These are phyloP conservation scores for Myotisia sp. DNA, from an alignment of 2,329 filamentous ascomycete genomes.

Conservation along the genomic window DNA sequence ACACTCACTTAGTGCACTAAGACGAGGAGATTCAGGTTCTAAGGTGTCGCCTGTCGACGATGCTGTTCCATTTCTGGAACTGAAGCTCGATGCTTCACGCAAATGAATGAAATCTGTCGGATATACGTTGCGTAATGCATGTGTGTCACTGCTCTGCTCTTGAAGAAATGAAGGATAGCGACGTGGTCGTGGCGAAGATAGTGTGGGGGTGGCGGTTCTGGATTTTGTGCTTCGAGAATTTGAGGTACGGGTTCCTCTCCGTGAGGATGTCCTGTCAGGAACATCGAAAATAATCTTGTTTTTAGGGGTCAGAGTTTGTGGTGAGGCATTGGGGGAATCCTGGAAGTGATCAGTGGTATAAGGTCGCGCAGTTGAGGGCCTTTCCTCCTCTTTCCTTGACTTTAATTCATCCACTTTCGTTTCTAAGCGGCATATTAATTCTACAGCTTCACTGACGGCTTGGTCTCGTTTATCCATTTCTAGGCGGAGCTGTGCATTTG, in stretches of 20 bases:
- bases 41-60: slow-evolving; percentile 22
- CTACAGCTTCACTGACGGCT: slow-evolving; percentile 30
- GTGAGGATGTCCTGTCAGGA: slow-evolving; percentile 28
- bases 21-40: slow-evolving; percentile 26
- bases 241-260: slow-evolving; percentile 15
- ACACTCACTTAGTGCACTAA: slow-evolving; percentile 33
- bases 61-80: slow-evolving; percentile 24
- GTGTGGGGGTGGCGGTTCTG: slow-evolving; percentile 11
- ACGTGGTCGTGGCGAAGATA: slow-evolving; percentile 19
- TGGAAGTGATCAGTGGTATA: slow-evolving; percentile 15
- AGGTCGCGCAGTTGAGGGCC: slow-evolving; percentile 17
- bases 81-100: slow-evolving; percentile 16
- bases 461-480: slow-evolving; percentile 29
- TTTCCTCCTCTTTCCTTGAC: slow-evolving; percentile 5
- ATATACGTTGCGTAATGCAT: slow-evolving; percentile 28
- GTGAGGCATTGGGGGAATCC: slow-evolving; percentile 3
- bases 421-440: slow-evolving; percentile 32
- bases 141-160: slow-evolving; percentile 24
- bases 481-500: slow-evolving; percentile 24
- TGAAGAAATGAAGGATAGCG: slow-evolving; percentile 26
- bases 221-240: slow-evolving; percentile 9
- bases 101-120: slow-evolving; percentile 19
- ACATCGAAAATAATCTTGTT: slow-evolving; percentile 20
- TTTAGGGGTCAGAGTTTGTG: slow-evolving; percentile 19
- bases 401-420: slow-evolving; percentile 23